Evolutionary conservation across 2,329 filamentous ascomycete genomes (phyloP), one percentile per base, ranked within the genome.

Genomic region (Kalaharituber pfeilii): DNA sequence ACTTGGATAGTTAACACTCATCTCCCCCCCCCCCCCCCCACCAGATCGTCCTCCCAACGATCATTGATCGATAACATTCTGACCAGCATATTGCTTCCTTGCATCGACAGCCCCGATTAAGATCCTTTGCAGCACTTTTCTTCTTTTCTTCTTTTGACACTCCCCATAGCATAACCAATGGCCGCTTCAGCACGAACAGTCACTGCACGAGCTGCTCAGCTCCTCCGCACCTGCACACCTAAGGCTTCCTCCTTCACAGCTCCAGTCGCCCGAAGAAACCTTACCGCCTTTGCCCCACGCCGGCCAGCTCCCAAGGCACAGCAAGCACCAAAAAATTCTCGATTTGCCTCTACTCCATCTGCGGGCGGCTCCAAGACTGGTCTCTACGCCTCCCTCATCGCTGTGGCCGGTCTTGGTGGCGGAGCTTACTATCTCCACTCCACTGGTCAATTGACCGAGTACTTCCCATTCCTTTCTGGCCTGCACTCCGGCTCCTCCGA

Each of bases 351-450:
- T 29, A 54, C 62, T 30, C 57, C 59, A 5, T 58, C 53, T 29
- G 53, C 59, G 49, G 52, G 56, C 13, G 52, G 57, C n/a, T 61
- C 56, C 22, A 56, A 59, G 13, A 57, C 51, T 8, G 53, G 56
- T 24, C 55, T 53, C 13, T 54, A 62, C n/a, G 47, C 59, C 28
- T 52, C 59, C 30, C 57, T 57, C 50, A 55, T 64, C 49, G 55
- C 58, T 20, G 56, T 61, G 22, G 56, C 53, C 49, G 51, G 53
- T 20, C 25, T 57, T 52, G 62, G 58, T 52, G 62, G 62, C 52
- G 60, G 54, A 36, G 62, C 54, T 50, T 64, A 62, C 54, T 63
- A 62, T 50, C 57, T 62, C 45, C 62, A 64, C 55, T 53, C 57
- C 45, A 61, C 58, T 18, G 60, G 60, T 13, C 60, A 60, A 52